Percentiles rank a stretch among this genome's conserved stretches.
Conservation (phyloP, 1,284 basidiomycete genomes). For the Pseudozyma sp. region DNA sequence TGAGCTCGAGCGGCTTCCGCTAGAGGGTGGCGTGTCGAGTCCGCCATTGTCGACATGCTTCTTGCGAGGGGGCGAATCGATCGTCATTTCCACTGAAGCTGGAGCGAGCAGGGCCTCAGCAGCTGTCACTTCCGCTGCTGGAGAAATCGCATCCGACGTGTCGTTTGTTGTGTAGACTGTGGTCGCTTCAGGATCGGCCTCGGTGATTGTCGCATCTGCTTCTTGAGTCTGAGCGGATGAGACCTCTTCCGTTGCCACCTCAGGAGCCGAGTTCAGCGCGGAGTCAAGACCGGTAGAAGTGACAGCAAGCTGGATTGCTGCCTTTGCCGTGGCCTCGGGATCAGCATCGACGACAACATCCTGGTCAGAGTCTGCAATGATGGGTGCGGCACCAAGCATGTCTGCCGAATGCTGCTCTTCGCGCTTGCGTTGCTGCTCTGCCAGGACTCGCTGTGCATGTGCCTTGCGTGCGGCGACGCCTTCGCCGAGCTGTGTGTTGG, state of each 20-base stretch:
- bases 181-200: background rate
- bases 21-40: conserved; percentile 51
- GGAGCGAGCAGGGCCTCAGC: conserved; percentile 6
- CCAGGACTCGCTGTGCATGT: conserved; percentile 47
- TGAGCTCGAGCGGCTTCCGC: conserved; percentile 45
- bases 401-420: conserved; percentile 41
- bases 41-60: conserved; percentile 34
- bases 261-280: background rate
- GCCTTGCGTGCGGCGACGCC: conserved; percentile 48
- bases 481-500: conserved; percentile 39
- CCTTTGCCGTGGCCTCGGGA: conserved; percentile 23
- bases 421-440: conserved; percentile 46
- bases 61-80: conserved; percentile 48
- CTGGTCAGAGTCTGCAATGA: conserved; percentile 22
- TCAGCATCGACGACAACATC: conserved; percentile 13
- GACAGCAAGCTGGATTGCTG: conserved; percentile 17
- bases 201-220: background rate
- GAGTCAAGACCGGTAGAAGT: background rate
- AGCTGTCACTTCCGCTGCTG: background rate
- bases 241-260: background rate
- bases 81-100: conserved; percentile 9
- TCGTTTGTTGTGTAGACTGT: conserved; percentile 3
- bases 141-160: background rate
- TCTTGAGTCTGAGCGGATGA: background rate
- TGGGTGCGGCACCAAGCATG: conserved; percentile 24